Evolutionary conservation across 805 yeast species (phyloP), one percentile per base, ranked within the genome.

Genomic region (Metschnikowia chrysomelidarum): DNA sequence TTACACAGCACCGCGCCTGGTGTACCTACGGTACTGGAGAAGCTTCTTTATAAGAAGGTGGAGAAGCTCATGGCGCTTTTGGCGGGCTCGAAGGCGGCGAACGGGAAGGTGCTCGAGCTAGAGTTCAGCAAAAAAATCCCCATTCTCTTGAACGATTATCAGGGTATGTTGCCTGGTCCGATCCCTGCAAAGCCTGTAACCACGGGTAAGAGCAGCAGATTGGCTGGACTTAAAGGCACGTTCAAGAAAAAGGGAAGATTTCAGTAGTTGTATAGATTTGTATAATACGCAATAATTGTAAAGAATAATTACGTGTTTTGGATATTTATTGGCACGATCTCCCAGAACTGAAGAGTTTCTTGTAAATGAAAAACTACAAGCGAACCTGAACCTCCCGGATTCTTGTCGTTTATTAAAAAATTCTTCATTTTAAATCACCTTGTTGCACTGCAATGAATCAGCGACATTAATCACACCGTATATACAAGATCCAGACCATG

Each of bases 101-200:
- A 43, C 4, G 59, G 60, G 12, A 48, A 46, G 15, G 45, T 42
- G 13, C 48, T 66, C 26, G 43, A 61, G n/a, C 37, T 57, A 18
- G 47, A 53, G 16, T 52, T 65, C 33, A 62, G 68, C 27, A 58
- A 63, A 25, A 60, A 59, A 16, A 56, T 89, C 30, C 95, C 96
- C 1, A 80, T 84, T 0, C 69, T 84, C 38, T 78, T 78, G 53
- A 75, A 80, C 16, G 86, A 81, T 46, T 88, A 86, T 52, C 63
- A 75, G 23, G 97, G 97, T 30, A 72, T 82, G 1, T 69, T 89
- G 51, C 96, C 96, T 1, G 83, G 85, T 2, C 56, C 69, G 3
- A 47, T 69, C 25, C 43, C 62, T 20, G 36, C 51, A 10, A 51
- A 54, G 31, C 40, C 41, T 2, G 51, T 30, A 13, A 18, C 40